phyloP scores from a whole-genome alignment of 192 early-diverging fungal genomes.

The Mycoemilia scoparia region DNA sequence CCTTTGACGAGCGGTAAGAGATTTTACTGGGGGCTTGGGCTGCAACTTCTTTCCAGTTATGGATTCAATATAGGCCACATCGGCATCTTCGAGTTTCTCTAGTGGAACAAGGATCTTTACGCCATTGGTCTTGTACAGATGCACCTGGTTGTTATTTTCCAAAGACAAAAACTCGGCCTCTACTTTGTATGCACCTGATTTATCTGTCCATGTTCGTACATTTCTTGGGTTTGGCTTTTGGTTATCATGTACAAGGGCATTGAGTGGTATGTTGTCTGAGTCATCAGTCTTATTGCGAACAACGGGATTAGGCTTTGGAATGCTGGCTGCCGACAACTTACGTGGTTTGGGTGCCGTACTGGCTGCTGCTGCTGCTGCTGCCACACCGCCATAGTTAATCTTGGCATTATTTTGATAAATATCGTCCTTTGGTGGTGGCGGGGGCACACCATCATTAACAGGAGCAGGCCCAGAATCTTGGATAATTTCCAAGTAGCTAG shows the following conservation, averaged over 20 bases:
- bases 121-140: constrained; percentile 88
- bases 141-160: constrained; percentile 65
- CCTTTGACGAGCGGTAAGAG: constrained; percentile 23
- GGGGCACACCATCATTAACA: too few relatives aligned
- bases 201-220: constrained; percentile 83
- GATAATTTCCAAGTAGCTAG: too few relatives aligned
- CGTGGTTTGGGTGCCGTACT: too few relatives aligned
- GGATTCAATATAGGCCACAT: constrained; percentile 12
- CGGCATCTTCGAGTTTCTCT: constrained; percentile 56
- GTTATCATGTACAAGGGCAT: constrained; percentile 10
- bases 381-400: too few relatives aligned
- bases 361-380: neutral
- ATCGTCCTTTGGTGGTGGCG: too few relatives aligned
- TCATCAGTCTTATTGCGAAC: constrained; percentile 9
- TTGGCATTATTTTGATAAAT: too few relatives aligned
- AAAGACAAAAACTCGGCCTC: constrained; percentile 68
- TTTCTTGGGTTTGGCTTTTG: constrained; percentile 37
- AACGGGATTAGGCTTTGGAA: neutral
- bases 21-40: constrained; percentile 5
- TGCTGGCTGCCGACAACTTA: too few relatives aligned
- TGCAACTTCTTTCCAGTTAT: constrained; percentile 4
- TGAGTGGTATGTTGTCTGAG: constrained; percentile 22
- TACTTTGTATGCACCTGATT: constrained; percentile 75
- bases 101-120: constrained; percentile 85
- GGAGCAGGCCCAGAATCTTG: too few relatives aligned